Base-by-base conservation (phyloP, 2,329 filamentous ascomycete genomes). In the Alternaria novae-zelandiae region DNA sequence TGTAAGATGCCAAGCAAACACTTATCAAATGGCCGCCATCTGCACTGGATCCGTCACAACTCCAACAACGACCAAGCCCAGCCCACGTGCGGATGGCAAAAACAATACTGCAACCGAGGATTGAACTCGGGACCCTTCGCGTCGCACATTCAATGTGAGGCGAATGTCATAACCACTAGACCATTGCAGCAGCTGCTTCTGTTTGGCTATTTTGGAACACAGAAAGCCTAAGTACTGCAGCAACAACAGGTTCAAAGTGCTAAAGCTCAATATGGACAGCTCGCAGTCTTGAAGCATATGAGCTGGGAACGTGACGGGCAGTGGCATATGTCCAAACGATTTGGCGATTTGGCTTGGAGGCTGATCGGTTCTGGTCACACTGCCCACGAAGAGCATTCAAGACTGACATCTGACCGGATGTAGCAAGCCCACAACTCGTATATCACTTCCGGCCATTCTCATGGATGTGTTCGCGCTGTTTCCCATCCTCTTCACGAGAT, bases 121-220 rank as follows among this genome's bases (percentile, higher is more conserved):
- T 59, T 36, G 45, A 57, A 49, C 54, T 57, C 54, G 54, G 20
- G 43, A 56, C 54, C 54, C 26, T 57, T 57, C 47, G 47, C 55
- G 57, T 47, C 20, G 23, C 57, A 59, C 23, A 20, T 4, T 10
- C 11, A 2, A 21, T 59, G 57, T 59, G 57, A 59, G 57, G 49
- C 57, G 57, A 54, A 54, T 54, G 49, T 54, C 57, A 59, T 59
- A 43, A 58, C 36, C 57, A 25, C 57, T 59, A 59, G 49, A 59
- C 57, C 57, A 59, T 41, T 54, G 32, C 47, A 59, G 41, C 49
- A 26, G 6, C n/a, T 54, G 36, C 21, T 17, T 54, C 11, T 44
- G 21, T 44, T 44, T 44, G 53, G 50, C 21, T 20, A 20, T 8
- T 12, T 15, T 23, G 11, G 30, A 41, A 25, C 21, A 1, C 17